Conservation (phyloP, 257 asterid genomes). For the Ajuga chamaepitys region DNA sequence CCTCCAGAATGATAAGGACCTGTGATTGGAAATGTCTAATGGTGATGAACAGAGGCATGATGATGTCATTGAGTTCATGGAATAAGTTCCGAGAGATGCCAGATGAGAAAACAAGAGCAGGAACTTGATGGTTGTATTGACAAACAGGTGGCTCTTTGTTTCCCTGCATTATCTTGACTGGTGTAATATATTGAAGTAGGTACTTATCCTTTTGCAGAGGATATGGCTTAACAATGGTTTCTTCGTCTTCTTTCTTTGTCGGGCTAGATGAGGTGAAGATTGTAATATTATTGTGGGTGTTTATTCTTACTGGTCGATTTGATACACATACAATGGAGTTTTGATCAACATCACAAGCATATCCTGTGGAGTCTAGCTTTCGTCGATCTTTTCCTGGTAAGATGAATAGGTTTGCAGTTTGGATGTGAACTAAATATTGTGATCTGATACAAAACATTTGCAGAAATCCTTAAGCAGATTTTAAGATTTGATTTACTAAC, state of each 20-base stretch:
- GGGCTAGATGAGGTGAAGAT: background rate
- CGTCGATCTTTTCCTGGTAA: constrained; percentile 33
- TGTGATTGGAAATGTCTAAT: constrained; percentile 28
- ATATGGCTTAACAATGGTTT: constrained; percentile 33
- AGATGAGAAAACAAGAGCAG: constrained; percentile 41
- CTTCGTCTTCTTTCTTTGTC: background rate
- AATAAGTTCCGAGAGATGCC: constrained; percentile 42
- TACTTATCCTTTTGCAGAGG: constrained; percentile 33
- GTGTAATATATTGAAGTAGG: constrained; percentile 26
- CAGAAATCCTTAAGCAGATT: background rate
- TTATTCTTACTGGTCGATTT: constrained; percentile 26
- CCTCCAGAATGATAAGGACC: constrained; percentile 32
- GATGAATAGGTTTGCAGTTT: background rate
- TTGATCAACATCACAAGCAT: constrained; percentile 27
- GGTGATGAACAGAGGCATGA: constrained; percentile 57
- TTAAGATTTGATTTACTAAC: background rate
- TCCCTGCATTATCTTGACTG: constrained; percentile 26
- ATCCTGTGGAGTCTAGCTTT: constrained; percentile 33
- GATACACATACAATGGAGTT: constrained; percentile 35
- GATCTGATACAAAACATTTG: background rate
- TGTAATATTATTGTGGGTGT: constrained; percentile 28
- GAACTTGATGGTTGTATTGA: constrained; percentile 25
- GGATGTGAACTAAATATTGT: background rate
- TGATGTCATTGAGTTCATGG: constrained; percentile 54
- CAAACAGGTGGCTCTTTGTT: constrained; percentile 23